Evolutionary conservation across 2,329 filamentous ascomycete species (phyloP).

Genomic region (Stachybotrys chartarum): DNA sequence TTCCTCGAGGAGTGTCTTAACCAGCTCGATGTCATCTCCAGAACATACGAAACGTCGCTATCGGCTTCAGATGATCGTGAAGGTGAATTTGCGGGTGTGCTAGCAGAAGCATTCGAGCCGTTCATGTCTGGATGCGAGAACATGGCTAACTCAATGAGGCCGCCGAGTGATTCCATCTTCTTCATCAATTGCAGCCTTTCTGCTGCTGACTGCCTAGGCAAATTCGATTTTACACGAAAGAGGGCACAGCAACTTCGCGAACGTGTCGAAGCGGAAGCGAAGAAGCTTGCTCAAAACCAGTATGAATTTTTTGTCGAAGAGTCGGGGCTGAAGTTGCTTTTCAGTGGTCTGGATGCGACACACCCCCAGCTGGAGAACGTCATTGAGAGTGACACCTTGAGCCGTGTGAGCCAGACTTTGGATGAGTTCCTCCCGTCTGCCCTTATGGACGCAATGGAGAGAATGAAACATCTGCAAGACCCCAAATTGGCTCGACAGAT

Average conservation of each 20-base stretch:
- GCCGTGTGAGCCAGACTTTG: constrained; percentile 63
- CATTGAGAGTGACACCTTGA: constrained; percentile 47
- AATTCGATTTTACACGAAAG: constrained; percentile 56
- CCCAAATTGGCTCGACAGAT: constrained; percentile 65
- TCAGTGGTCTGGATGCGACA: constrained; percentile 45
- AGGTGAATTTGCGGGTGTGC: constrained; percentile 65
- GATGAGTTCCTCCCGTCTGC: constrained; percentile 92
- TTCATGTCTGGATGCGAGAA: constrained; percentile 72
- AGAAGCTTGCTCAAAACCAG: constrained; percentile 59
- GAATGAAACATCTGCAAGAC: constrained; percentile 67
- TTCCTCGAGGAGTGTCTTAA: constrained; percentile 78
- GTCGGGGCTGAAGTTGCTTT: constrained; percentile 65
- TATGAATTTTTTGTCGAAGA: constrained; percentile 63
- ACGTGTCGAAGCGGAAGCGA: constrained; percentile 45
- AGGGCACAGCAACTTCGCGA: constrained; percentile 49
- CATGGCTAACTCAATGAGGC: constrained; percentile 53
- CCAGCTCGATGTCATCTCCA: constrained; percentile 71
- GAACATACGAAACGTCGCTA: constrained; percentile 78
- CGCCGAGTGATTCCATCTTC: constrained; percentile 60
- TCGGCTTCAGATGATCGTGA: constrained; percentile 51
- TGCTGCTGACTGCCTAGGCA: constrained; percentile 46
- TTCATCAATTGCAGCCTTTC: constrained; percentile 63
- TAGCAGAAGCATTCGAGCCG: constrained; percentile 76
- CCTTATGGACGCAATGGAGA: constrained; percentile 83
- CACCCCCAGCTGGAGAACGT: constrained; percentile 24